These are phyloP conservation scores for Astrocystis sublimbata DNA, from an alignment of 495 filamentous ascomycete genomes.

Conservation along the genomic window DNA sequence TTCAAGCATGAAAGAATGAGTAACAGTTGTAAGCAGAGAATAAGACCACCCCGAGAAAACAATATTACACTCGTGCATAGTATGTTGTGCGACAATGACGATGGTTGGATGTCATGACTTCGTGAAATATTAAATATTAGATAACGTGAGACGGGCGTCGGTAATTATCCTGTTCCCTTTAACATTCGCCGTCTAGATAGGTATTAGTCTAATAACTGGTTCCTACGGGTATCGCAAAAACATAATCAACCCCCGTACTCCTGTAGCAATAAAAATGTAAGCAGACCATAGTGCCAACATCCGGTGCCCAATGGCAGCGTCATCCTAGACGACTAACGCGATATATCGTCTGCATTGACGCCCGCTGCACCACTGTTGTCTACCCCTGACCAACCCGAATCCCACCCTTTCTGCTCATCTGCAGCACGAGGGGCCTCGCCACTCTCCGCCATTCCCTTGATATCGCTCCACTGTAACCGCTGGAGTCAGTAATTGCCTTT, in stretches of 20 bases:
- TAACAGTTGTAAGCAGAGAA: conserved; percentile 1
- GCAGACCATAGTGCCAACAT: conserved; percentile 2
- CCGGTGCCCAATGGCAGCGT: not conserved
- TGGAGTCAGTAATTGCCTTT: too few species aligned
- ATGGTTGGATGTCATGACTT: not conserved
- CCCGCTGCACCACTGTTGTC: conserved; percentile 42
- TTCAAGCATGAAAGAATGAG: not conserved
- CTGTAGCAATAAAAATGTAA: not conserved
- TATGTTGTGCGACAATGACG: not conserved
- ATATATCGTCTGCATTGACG: conserved; percentile 21
- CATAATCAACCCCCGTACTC: not conserved
- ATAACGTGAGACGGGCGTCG: conserved; percentile 1
- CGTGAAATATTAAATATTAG: not conserved
- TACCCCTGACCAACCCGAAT: conserved; percentile 42
- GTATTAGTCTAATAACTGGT: not conserved
- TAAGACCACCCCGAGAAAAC: not conserved
- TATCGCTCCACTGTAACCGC: conserved; percentile 78
- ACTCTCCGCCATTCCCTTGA: conserved; percentile 59
- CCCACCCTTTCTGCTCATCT: conserved; percentile 48
- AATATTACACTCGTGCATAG: not conserved
- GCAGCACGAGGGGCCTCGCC: conserved; percentile 52
- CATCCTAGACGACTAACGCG: not conserved
- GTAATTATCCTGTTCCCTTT: not conserved
- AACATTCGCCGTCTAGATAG: not conserved
- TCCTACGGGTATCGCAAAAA: conserved; percentile 3